Evolutionary conservation across 768 basidiomycete species (phyloP).

Genomic region (Suillus variegatus): DNA sequence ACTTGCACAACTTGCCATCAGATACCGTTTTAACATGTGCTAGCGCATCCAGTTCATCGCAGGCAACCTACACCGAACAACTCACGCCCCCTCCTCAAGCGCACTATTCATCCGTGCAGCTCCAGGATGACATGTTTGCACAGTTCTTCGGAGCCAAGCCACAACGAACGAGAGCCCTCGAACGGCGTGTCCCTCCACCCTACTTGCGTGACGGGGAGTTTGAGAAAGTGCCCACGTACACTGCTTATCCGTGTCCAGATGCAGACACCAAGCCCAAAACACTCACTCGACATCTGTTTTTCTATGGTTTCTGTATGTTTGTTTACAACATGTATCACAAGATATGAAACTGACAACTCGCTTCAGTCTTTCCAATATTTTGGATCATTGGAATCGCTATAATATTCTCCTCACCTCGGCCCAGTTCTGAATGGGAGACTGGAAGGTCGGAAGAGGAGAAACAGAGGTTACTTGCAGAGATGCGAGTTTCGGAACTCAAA

Average conservation of each 20-base stretch:
- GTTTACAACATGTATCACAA: constrained; percentile 6
- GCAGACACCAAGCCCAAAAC: constrained; percentile 49
- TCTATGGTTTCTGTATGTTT: constrained; percentile 60
- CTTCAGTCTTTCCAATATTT: constrained; percentile 59
- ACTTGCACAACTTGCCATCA: constrained; percentile 25
- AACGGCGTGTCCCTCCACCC: constrained; percentile 35
- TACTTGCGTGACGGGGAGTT: constrained; percentile 45
- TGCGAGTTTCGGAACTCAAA: constrained; percentile 52
- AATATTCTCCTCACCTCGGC: constrained; percentile 51
- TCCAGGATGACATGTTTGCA: constrained; percentile 29
- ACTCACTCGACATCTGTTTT: constrained; percentile 61
- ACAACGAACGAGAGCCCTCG: constrained; percentile 25
- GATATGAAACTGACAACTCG: constrained; percentile 4
- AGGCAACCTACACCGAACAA: not conserved
- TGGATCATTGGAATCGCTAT: constrained; percentile 62
- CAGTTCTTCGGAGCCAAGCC: constrained; percentile 34
- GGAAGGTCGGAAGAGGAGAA: constrained; percentile 57
- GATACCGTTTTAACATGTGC: constrained; percentile 18
- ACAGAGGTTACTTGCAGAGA: constrained; percentile 43
- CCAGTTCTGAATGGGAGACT: constrained; percentile 53
- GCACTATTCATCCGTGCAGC: constrained; percentile 27
- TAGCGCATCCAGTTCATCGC: constrained; percentile 13
- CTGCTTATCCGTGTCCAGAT: constrained; percentile 17
- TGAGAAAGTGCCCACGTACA: constrained; percentile 29
- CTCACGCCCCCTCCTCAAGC: constrained; percentile 21